These are phyloP conservation scores for Salix purpurea DNA, from an alignment of 345 rosid genomes.

Conservation along the genomic window DNA sequence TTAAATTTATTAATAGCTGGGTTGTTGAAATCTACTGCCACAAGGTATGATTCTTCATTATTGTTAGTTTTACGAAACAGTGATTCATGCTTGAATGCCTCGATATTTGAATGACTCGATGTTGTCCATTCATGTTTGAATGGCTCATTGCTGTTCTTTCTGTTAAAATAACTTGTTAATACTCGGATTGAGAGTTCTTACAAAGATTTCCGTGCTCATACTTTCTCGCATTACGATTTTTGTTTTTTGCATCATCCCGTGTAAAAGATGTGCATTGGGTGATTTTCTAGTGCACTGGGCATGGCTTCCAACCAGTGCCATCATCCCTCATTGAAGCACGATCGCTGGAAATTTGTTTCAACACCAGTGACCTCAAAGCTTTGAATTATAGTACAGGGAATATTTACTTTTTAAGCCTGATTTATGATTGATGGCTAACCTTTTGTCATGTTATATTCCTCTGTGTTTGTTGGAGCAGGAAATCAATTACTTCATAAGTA, in stretches of 20 bases:
- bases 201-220: neutral
- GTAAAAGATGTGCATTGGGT: too few relatives aligned
- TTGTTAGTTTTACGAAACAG: neutral
- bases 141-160: neutral
- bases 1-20: conserved; percentile 63
- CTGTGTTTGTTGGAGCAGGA: neutral
- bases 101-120: neutral
- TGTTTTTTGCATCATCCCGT: too few relatives aligned
- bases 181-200: neutral
- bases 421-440: neutral
- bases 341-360: too few relatives aligned
- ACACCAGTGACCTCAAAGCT: too few relatives aligned
- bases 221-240: too few relatives aligned
- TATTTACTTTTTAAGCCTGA: neutral
- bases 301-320: too few relatives aligned
- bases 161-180: neutral
- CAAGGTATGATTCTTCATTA: conserved; percentile 47
- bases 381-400: neutral
- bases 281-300: too few relatives aligned
- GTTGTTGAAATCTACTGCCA: conserved; percentile 87
- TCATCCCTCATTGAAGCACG: too few relatives aligned
- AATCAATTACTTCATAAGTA: neutral
- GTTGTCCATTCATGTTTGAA: neutral
- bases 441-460: neutral
- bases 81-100: neutral